Evolutionary conservation across 495 filamentous ascomycete genomes (phyloP).

Genomic region (Aspergillus wentii): DNA sequence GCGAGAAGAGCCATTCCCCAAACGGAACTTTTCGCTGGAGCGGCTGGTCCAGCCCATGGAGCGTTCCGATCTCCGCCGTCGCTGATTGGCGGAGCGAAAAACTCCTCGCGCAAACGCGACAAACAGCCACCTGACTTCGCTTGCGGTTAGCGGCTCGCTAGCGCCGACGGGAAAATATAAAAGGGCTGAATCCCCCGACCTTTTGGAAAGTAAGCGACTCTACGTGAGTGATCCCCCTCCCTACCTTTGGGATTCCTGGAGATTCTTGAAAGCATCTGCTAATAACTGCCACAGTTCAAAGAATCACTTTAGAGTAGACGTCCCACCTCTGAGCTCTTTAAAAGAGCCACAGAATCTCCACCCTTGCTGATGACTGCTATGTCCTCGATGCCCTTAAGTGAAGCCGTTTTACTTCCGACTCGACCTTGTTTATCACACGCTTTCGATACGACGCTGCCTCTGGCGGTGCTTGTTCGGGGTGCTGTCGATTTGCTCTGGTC

Average conservation of each 20-base stretch:
- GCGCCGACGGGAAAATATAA: slow-evolving; percentile 17
- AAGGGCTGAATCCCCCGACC: slow-evolving; percentile 6
- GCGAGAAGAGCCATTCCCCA: too few species aligned
- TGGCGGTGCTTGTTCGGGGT: slow-evolving; percentile 12
- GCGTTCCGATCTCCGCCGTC: too few species aligned
- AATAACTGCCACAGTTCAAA: slow-evolving; percentile 55
- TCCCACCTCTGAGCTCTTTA: slow-evolving; percentile 73
- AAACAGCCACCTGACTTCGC: slow-evolving; percentile 27
- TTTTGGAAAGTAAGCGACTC: slow-evolving; percentile 53
- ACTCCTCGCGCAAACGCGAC: slow-evolving; percentile 15
- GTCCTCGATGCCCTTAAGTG: slow-evolving; percentile 70
- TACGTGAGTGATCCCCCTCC: slow-evolving; percentile 51
- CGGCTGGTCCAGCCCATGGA: too few species aligned
- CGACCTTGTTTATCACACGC: slow-evolving; percentile 35
- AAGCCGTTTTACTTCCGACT: slow-evolving; percentile 58
- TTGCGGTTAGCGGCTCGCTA: slow-evolving; percentile 22
- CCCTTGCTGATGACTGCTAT: slow-evolving; percentile 68
- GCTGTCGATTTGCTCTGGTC: slow-evolving; percentile 29
- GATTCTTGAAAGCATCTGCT: slow-evolving; percentile 17
- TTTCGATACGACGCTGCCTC: slow-evolving; percentile 16
- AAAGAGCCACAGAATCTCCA: slow-evolving; percentile 72
- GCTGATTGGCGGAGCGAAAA: slow-evolving; percentile 3
- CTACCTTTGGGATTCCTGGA: slow-evolving; percentile 21
- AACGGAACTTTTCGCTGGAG: too few species aligned
- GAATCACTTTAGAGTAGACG: slow-evolving; percentile 91